Evolutionary conservation across 768 basidiomycete species (phyloP).

Genomic region (Guyanaporus albipodus): DNA sequence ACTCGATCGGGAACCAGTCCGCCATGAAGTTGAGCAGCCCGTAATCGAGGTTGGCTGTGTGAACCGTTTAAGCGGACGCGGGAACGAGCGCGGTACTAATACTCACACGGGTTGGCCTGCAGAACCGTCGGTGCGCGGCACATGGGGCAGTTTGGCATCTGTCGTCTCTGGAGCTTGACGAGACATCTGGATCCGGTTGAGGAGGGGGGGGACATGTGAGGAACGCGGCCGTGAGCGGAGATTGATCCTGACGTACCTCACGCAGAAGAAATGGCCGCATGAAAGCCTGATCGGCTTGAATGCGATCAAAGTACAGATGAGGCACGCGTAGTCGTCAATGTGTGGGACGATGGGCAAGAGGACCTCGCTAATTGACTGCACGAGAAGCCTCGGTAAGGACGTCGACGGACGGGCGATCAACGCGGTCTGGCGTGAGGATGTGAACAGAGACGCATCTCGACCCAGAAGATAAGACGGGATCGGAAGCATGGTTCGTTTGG

Average conservation of each 20-base stretch:
- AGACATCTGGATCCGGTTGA: conserved; percentile 47
- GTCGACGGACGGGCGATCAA: conserved; percentile 26
- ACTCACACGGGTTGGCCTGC: conserved; percentile 70
- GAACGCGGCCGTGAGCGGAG: background rate
- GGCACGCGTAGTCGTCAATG: conserved; percentile 80
- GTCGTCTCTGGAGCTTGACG: conserved; percentile 87
- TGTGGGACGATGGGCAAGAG: conserved; percentile 78
- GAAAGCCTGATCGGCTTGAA: conserved; percentile 86
- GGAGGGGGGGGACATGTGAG: background rate
- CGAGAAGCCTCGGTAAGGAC: conserved; percentile 59
- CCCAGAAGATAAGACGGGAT: conserved; percentile 38
- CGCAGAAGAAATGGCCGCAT: conserved; percentile 80
- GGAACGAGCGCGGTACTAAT: background rate
- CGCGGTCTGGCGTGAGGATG: conserved; percentile 31
- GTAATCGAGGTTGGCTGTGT: conserved; percentile 71
- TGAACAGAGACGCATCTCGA: conserved; percentile 11
- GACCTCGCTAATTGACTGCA: conserved; percentile 79
- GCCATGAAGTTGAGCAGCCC: conserved; percentile 82
- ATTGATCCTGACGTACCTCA: conserved; percentile 40
- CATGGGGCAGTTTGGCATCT: conserved; percentile 74
- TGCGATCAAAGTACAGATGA: conserved; percentile 86
- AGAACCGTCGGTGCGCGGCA: conserved; percentile 79
- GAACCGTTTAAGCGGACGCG: background rate
- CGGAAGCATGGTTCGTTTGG: conserved; percentile 83
- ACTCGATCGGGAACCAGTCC: conserved; percentile 88